Conservation (phyloP, 2,329 filamentous ascomycete species). For the Sphaceloma murrayae region DNA sequence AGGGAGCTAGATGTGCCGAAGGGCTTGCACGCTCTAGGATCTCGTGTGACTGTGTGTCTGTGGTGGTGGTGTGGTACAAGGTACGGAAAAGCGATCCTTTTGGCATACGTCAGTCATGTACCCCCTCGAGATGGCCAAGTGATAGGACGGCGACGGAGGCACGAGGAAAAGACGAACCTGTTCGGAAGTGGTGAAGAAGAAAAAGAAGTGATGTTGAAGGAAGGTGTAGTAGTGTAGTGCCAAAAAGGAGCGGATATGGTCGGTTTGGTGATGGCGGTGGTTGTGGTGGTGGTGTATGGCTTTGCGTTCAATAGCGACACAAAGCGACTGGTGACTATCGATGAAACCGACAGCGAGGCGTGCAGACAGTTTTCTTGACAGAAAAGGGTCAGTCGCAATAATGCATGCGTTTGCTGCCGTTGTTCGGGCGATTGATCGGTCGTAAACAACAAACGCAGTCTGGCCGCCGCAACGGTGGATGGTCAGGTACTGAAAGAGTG, state of each 20-base stretch:
- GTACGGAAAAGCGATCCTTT: not conserved
- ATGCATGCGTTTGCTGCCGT: conserved; percentile 15
- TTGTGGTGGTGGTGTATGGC: not conserved
- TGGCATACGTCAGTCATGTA: conserved; percentile 7
- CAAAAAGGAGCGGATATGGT: conserved; percentile 8
- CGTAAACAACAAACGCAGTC: conserved; percentile 14
- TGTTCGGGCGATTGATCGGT: conserved; percentile 13
- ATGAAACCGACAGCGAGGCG: conserved; percentile 14
- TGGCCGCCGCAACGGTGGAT: conserved; percentile 7
- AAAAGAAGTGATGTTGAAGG: no score
- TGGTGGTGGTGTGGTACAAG: not conserved
- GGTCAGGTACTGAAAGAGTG: not conserved
- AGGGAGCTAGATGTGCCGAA: conserved; percentile 5
- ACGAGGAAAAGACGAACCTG: conserved; percentile 9
- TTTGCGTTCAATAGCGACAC: conserved; percentile 14
- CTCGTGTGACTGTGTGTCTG: conserved; percentile 2
- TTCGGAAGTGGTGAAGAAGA: not conserved
- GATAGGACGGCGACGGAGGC: not conserved
- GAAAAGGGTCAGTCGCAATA: conserved; percentile 15
- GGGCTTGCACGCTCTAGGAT: not conserved
- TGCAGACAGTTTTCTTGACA: conserved; percentile 6
- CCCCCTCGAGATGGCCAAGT: not conserved
- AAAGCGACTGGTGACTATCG: conserved; percentile 15
- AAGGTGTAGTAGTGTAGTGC: no score
- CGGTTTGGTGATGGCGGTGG: not conserved